These are phyloP conservation scores for Sistotremastrum suecicum DNA, from an alignment of 768 basidiomycete genomes.

Conservation along the genomic window DNA sequence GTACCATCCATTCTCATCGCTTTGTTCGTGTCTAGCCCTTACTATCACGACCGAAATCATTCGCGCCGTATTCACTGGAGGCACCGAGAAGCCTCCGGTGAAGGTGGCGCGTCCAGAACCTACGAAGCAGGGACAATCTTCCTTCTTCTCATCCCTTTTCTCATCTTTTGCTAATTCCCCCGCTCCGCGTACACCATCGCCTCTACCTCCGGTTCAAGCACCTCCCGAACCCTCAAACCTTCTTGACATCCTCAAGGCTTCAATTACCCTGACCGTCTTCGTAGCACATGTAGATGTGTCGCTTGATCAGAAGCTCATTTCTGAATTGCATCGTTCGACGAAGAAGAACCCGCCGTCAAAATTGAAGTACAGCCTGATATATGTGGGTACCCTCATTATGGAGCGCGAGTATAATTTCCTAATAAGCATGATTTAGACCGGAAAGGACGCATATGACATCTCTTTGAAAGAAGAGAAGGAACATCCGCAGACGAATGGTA, in stretches of 20 bases:
- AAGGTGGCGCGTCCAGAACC: conserved; percentile 9
- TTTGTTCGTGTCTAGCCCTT: conserved; percentile 28
- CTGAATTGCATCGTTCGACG: conserved; percentile 77
- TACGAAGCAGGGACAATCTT: conserved; percentile 9
- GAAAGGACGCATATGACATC: conserved; percentile 66
- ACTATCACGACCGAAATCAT: conserved; percentile 74
- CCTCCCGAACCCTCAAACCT: conserved; percentile 23
- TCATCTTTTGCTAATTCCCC: conserved; percentile 14
- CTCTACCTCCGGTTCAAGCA: conserved; percentile 13
- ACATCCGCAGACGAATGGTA: conserved; percentile 48
- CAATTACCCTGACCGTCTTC: conserved; percentile 49
- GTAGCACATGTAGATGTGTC: conserved; percentile 51
- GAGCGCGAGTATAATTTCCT: too few relatives aligned
- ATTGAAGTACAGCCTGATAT: conserved; percentile 74
- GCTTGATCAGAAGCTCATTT: conserved; percentile 47
- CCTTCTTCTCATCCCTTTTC: conserved; percentile 28
- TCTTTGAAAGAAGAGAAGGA: conserved; percentile 54
- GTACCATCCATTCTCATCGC: conserved; percentile 2
- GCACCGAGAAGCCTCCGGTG: conserved; percentile 38
- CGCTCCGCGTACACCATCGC: conserved; percentile 20
- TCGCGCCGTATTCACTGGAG: conserved; percentile 58
- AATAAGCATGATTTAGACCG: too few relatives aligned
- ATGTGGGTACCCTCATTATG: too few relatives aligned
- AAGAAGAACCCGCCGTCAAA: conserved; percentile 83
- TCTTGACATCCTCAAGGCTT: conserved; percentile 30